Evolutionary conservation across 1,284 basidiomycete genomes (phyloP), one percentile per base, ranked within the genome.

Genomic region (Tilletia indica): DNA sequence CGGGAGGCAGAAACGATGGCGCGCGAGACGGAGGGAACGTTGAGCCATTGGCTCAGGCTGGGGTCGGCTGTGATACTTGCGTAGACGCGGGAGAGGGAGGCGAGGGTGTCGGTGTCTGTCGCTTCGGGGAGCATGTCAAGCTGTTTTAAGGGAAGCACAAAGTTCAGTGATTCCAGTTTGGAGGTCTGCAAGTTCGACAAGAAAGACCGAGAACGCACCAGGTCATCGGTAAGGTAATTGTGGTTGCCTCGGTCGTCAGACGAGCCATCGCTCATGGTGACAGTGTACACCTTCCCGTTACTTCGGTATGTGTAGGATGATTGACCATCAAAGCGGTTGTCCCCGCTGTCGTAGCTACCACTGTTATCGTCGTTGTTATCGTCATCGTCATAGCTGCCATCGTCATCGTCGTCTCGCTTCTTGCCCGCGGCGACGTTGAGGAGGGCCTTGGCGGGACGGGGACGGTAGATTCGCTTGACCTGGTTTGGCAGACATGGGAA

Each of bases 71-170:
- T 54, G 51, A 54, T 54, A n/a, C 51, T 54, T 31, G 19, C n/a
- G 51, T 54, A 54, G 51, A 54, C n/a, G n/a, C 51, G 51, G 51
- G 51, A 54, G 19, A 54, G 51, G 51, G 51, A 21, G n/a, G 51
- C 51, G 51, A 54, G 51, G 19, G 51, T 21, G 51, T 54, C 51
- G 51, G 9, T 31, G n/a, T 54, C 51, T 9, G 51, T 54, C 19
- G 51, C 51, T 31, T 54, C 51, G 4, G 51, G 51, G 25, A 54
- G 51, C 51, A 54, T 54, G 51, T 54, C 51, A 2, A 54, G 51
- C 51, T 54, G 25, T 6, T 21, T 45, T 45, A 14, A 14, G 42
- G 14, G 14, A 45, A 45, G 14, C 9, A 45, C 6, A 14, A 45
- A 45, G 42, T 9, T 45, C 42, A 45, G 42, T 45, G 42, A 45